These are phyloP conservation scores for Pyricularia grisea DNA, from an alignment of 2,329 filamentous ascomycete species.

Conservation along the genomic window DNA sequence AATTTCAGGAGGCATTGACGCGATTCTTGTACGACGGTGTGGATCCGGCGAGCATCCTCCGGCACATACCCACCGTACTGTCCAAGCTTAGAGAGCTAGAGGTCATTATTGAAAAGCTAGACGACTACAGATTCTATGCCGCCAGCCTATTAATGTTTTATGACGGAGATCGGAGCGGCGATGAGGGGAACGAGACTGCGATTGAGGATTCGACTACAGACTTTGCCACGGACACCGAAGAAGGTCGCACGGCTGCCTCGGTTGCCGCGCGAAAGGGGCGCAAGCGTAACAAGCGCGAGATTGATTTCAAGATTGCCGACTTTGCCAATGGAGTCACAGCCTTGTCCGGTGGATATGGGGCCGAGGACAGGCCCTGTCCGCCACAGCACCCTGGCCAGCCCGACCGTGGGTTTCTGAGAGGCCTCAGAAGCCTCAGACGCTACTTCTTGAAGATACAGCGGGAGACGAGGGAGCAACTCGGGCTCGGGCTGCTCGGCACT, in stretches of 20 bases:
- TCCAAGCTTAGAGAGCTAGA: slow-evolving; percentile 78
- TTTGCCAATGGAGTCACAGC: slow-evolving; percentile 96
- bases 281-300: slow-evolving; percentile 44
- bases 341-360: slow-evolving; percentile 52
- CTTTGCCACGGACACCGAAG: slow-evolving; percentile 48
- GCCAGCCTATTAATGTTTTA: slow-evolving; percentile 94
- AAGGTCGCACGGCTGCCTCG: slow-evolving; percentile 21
- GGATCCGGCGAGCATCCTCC: slow-evolving; percentile 67
- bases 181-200: slow-evolving; percentile 35
- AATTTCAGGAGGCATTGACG: slow-evolving; percentile 82
- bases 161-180: slow-evolving; percentile 63
- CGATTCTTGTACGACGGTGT: slow-evolving; percentile 87
- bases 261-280: slow-evolving; percentile 27
- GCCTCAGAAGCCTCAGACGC: slow-evolving; percentile 64
- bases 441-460: slow-evolving; percentile 85
- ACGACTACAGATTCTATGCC: slow-evolving; percentile 89
- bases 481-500: slow-evolving; percentile 19
- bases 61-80: slow-evolving; percentile 81
- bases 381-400: slow-evolving; percentile 72
- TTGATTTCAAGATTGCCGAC: slow-evolving; percentile 95
- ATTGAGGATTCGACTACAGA: slow-evolving; percentile 51
- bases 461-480: slow-evolving; percentile 54
- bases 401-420: slow-evolving; percentile 82
- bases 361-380: slow-evolving; percentile 53
- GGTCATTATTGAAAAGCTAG: slow-evolving; percentile 67